phyloP scores from a whole-genome alignment of 805 yeast species.

The Peterozyma toletana region DNA sequence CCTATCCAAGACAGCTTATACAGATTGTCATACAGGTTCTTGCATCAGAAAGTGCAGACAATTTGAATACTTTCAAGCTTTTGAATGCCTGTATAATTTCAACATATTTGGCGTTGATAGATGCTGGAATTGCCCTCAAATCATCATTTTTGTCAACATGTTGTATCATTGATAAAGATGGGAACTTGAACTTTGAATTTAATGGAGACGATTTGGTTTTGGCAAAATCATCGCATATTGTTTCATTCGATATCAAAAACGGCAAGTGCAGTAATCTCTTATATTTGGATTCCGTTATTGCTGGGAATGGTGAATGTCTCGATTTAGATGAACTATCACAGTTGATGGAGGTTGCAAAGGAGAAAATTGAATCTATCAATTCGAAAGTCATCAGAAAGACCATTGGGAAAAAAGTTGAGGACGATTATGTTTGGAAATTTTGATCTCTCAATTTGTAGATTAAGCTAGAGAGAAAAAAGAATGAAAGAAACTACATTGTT shows the following conservation, averaged over 20 bases:
- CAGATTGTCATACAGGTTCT: conserved; percentile 64
- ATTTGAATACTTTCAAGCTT: conserved; percentile 32
- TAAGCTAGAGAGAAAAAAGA: neutral
- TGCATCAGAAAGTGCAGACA: conserved; percentile 8
- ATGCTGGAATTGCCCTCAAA: conserved; percentile 68
- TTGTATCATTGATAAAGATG: conserved; percentile 29
- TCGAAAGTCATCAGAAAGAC: conserved; percentile 32
- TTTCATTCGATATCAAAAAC: conserved; percentile 51
- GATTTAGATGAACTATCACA: conserved; percentile 44
- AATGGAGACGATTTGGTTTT: conserved; percentile 29
- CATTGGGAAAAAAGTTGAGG: conserved; percentile 38
- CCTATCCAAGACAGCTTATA: conserved; percentile 74
- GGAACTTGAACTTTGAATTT: conserved; percentile 36
- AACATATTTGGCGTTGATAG: conserved; percentile 64
- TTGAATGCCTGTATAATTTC: conserved; percentile 69
- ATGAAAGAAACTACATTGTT: neutral
- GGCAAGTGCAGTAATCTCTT: conserved; percentile 48
- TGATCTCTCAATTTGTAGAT: conserved; percentile 6
- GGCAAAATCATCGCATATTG: conserved; percentile 56
- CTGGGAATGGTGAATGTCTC: conserved; percentile 26
- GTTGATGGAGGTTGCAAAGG: conserved; percentile 45
- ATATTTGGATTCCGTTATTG: conserved; percentile 68
- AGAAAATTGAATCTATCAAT: conserved; percentile 37
- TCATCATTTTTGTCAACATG: conserved; percentile 55
- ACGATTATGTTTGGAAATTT: conserved; percentile 54